Evolutionary conservation across 2,329 filamentous ascomycete species (phyloP).

Genomic region (Cladosporium sp.): DNA sequence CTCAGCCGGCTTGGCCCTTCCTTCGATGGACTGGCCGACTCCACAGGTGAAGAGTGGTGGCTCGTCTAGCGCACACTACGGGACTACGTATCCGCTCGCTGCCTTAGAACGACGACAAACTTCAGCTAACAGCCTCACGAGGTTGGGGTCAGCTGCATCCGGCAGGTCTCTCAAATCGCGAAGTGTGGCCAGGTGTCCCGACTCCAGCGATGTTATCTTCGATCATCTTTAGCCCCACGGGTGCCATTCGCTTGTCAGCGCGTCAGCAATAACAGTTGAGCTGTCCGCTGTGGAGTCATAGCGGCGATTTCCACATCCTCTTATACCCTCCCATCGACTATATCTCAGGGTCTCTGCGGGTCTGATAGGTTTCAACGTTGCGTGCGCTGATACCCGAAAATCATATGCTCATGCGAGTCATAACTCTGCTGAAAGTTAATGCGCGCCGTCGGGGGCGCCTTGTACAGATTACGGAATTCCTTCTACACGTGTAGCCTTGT

Average conservation of each 20-base stretch:
- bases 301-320: conserved; percentile 7
- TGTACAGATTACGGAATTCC: conserved; percentile 5
- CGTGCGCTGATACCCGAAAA: conserved; percentile 4
- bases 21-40: conserved; percentile 13
- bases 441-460: not conserved
- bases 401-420: conserved; percentile 15
- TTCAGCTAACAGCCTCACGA: conserved; percentile 9
- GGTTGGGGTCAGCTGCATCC: conserved; percentile 6
- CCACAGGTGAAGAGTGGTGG: conserved; percentile 15
- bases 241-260: conserved; percentile 1
- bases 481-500: not conserved
- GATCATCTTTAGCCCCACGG: conserved; percentile 8
- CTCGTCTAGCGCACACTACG: conserved; percentile 8
- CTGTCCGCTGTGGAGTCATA: not conserved
- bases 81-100: conserved; percentile 1
- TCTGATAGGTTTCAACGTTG: conserved; percentile 7
- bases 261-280: conserved; percentile 1
- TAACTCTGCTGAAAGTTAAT: conserved; percentile 9
- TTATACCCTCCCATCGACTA: conserved; percentile 16
- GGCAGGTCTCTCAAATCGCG: not conserved
- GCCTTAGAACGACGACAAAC: conserved; percentile 1
- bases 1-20: conserved; percentile 15
- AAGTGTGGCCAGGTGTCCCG: not conserved
- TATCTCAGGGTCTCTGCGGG: conserved; percentile 9
- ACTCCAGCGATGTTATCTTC: conserved; percentile 1